Evolutionary conservation across 83 land plant species (phyloP), one percentile per base, ranked within the genome.

Genomic region (Diphasiastrum complanatum): DNA sequence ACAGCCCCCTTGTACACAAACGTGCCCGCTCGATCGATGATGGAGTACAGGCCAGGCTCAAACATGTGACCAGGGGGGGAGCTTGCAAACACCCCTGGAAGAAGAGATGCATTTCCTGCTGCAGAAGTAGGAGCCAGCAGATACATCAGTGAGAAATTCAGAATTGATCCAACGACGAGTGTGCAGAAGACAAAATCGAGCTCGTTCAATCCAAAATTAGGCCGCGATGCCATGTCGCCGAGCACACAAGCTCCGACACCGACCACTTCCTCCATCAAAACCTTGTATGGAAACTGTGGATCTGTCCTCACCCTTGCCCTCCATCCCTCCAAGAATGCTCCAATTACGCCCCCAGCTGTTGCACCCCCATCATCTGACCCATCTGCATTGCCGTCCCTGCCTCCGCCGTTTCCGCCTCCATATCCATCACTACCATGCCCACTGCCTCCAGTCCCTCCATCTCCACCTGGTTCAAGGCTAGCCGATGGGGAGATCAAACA

Each of bases 171-270:
- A 36, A 91, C 97, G 19, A 91, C 90, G 10, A 91, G 78, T 14
- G 97, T 91, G 41, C 87, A 87, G 77, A 91, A 91, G 28, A 91
- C 97, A 51, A 91, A 84, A 47, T 91, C 97, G 33, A 91, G 83
- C 80, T 91, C 97, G 48, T 91, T 82, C 58, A 91, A 77, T 0
- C 97, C 97, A 51, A 87, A 91, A 40, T 91, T 87, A 1, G 97
- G 97, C 30, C 97, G 78, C 5, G 87, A 80, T 3, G 95, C 87
- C 97, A 91, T 91, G 79, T 91, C 97, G 0, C 96, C 97, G 19
- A 80, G 40, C 11, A 87, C 95, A 60, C 85, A 83, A 25, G 95
- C 78, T 19, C 61, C 83, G 3, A 91, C 90, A 10, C 97, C 97
- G 0, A 90, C 82, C 8, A 90, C 29, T 45, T 90, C 89, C 59